Evolutionary conservation across 1,284 basidiomycete genomes (phyloP), one percentile per base, ranked within the genome.

Genomic region (Neolentinus lepideus): DNA sequence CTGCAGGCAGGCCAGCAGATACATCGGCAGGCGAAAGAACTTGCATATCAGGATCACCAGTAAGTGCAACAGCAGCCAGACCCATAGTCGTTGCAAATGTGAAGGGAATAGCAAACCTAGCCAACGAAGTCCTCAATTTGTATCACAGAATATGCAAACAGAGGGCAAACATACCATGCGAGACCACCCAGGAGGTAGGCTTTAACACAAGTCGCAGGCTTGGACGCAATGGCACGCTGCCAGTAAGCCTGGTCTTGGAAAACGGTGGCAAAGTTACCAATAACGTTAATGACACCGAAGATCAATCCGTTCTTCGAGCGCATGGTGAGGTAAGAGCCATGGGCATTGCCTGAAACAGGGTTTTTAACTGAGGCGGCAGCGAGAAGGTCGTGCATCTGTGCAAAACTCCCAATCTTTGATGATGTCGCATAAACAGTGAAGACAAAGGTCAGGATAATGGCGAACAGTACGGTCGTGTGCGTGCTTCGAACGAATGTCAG

Each of bases 171-270:
- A 36, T 59, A 85, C 91, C 92, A 93, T 11, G 90, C 88, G 2
- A 94, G 68, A n/a, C 94, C 94, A 51, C 93, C 94, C 22, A 92
- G 77, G 9, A 96, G 73, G 71, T 94, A 97, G 0, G 91, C 94
- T 67, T 90, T 91, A 51, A 94, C 90, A 25, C 88, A 89, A n/a
- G 81, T 87, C 1, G 82, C 83, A 0, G 92, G 93, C 26, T 85
- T 77, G 57, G 84, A 88, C 0, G 94, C 93, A 63, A 96, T 94
- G 1, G 92, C 92, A 31, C 92, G 82, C 68, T 95, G 92, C 85
- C 86, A 89, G 63, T 89, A 89, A 29, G 83, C 84, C 61, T 85
- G 81, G 58, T 90, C 88, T 63, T 83, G 80, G 68, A 90, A 90
- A 3, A 92, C 90, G 1, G 87, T 90, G 0, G 83, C 85, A 61